Conservation (phyloP, 1,284 basidiomycete genomes). For the Moniliophthora roreri region DNA sequence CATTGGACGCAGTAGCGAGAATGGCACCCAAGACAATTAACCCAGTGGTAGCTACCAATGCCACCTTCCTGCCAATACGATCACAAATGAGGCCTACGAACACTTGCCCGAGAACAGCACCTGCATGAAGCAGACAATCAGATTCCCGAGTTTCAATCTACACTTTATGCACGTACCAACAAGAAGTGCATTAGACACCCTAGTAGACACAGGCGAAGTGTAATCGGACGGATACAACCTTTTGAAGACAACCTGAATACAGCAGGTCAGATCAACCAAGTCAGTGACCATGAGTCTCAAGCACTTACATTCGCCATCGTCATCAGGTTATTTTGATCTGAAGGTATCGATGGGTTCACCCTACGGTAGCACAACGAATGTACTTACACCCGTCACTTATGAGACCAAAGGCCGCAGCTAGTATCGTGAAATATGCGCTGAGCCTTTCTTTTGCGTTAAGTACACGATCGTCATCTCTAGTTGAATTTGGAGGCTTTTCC, state of each 20-base stretch:
- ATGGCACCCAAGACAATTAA: conserved; percentile 73
- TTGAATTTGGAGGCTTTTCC: no score
- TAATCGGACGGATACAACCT: conserved; percentile 60
- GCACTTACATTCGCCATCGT: conserved; percentile 57
- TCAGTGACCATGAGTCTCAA: conserved; percentile 6
- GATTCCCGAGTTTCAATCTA: conserved; percentile 13
- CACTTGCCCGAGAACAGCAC: conserved; percentile 68
- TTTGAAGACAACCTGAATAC: conserved; percentile 57
- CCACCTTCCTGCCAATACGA: conserved; percentile 69
- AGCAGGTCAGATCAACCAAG: no score
- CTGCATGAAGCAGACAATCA: conserved; percentile 27
- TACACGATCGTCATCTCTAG: conserved; percentile 34
- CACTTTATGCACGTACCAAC: conserved; percentile 48
- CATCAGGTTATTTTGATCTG: conserved; percentile 74
- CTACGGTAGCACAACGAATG: conserved; percentile 12
- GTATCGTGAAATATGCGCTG: conserved; percentile 61
- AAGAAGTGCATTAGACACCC: conserved; percentile 72
- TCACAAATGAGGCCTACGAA: conserved; percentile 71
- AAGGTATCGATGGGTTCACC: conserved; percentile 10
- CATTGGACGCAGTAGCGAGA: conserved; percentile 71
- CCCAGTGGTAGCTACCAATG: conserved; percentile 68
- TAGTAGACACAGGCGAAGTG: conserved; percentile 61
- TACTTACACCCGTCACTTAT: conserved; percentile 68
- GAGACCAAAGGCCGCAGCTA: conserved; percentile 64
- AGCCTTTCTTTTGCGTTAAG: conserved; percentile 38